Evolutionary conservation across 495 filamentous ascomycete species (phyloP), one percentile per base, ranked within the genome.

Genomic region (Penicillium alfredii): DNA sequence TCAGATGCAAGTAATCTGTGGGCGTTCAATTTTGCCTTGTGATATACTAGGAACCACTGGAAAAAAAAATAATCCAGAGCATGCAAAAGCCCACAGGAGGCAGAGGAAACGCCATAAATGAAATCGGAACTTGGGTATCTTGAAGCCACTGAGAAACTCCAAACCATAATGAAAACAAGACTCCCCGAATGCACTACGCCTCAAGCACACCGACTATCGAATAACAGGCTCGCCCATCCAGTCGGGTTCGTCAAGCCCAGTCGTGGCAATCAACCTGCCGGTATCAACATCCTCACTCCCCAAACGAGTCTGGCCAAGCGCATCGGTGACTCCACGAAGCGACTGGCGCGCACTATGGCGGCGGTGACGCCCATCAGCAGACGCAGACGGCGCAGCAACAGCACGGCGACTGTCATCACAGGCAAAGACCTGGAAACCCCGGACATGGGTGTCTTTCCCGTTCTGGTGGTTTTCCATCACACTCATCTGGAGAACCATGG

Each of bases 391-490:
- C 10, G 56, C 66, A 46, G 48, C 53, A 10, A 41, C 57, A 20
- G 58, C 37, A 1, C 56, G 55, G 0, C 60, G 55, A 21, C 47
- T 58, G 29, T 76, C 72, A 45, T 96, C 88, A 26, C 72, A 62
- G 4, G 86, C 85, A 56, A 87, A 98, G 16, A 98, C 78, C 71
- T 96, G 89, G 56, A 98, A 72, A 0, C 86, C 90, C 23, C 92
- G 80, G 25, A 98, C 78, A 72, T 98, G 92, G 3, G 92, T 98
- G 58, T 98, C 92, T 56, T 98, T 98, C 37, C 92, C 92, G 60
- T 98, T 98, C 69, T 98, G 92, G 63, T 98, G 92, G 49, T 98
- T 98, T 65, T 95, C 93, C 38, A 86, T 73, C 44, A 98, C 74
- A 33, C 77, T 76, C 33, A 97, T 78, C 58, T 95, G 88, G 8